Evolutionary conservation across 139 green algal species (phyloP).

Genomic region (Marvania coccoides): DNA sequence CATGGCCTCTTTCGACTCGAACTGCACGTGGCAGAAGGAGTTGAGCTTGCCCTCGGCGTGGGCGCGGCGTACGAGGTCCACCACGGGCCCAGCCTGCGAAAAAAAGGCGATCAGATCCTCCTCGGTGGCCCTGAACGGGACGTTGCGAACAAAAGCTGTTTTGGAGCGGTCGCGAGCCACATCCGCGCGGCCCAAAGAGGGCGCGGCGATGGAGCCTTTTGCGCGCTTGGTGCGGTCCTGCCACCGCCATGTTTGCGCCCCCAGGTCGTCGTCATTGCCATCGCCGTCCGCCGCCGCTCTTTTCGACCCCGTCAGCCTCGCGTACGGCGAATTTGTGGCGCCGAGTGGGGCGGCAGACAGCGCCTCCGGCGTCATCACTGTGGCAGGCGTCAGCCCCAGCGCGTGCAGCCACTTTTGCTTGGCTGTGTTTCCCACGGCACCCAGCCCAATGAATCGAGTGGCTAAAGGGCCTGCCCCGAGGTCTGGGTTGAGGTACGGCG

Average conservation of each 20-base stretch:
- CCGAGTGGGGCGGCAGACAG: conserved; percentile 46
- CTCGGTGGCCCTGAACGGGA: conserved; percentile 58
- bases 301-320: background rate
- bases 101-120: conserved; percentile 65
- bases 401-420: conserved; percentile 82
- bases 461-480: conserved; percentile 61
- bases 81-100: conserved; percentile 46
- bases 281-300: background rate
- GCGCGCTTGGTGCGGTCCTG: conserved; percentile 34
- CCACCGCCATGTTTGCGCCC: conserved; percentile 44
- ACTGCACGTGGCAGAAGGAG: conserved; percentile 58
- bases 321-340: conserved; percentile 49
- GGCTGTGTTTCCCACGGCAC: conserved; percentile 35
- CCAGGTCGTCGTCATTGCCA: background rate
- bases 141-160: conserved; percentile 67
- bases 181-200: conserved; percentile 22
- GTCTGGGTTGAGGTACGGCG: conserved; percentile 77
- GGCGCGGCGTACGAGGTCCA: conserved; percentile 43
- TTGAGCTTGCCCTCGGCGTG: conserved; percentile 38
- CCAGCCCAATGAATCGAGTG: conserved; percentile 84
- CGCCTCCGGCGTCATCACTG: conserved; percentile 43
- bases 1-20: conserved; percentile 37
- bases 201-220: conserved; percentile 16
- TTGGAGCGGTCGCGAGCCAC: conserved; percentile 52
- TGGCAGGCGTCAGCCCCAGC: conserved; percentile 58